Conservation (phyloP, 805 yeast genomes). For the Barnettozyma sucrosica region DNA sequence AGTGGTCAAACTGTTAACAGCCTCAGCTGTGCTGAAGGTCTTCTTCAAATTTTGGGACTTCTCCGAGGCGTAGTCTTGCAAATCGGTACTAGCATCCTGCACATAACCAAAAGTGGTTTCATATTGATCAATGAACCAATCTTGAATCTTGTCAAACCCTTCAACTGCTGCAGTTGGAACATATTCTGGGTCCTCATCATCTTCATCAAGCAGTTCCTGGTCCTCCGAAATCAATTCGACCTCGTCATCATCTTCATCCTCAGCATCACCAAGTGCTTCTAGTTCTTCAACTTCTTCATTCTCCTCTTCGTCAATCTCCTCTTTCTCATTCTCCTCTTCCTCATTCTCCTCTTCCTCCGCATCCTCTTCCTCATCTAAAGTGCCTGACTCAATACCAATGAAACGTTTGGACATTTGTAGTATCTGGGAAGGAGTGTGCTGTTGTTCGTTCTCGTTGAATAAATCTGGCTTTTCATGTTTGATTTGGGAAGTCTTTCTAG, state of each 20-base stretch:
- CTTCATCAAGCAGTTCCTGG: constrained; percentile 12
- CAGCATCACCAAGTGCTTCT: constrained; percentile 9
- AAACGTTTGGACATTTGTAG: constrained; percentile 18
- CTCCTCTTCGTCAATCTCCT: constrained; percentile 10
- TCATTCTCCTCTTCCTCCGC: constrained; percentile 3
- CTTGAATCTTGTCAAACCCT: constrained; percentile 16
- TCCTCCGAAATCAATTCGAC: constrained; percentile 4
- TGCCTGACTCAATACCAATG: constrained; percentile 19
- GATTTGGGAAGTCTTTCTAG: constrained; percentile 16
- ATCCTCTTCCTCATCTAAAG: constrained; percentile 14
- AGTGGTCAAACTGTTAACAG: constrained; percentile 21
- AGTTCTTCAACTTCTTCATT: constrained; percentile 9
- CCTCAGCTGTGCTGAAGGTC: constrained; percentile 24
- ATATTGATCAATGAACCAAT: constrained; percentile 19
- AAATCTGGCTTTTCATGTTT: constrained; percentile 9
- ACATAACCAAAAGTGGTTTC: constrained; percentile 20
- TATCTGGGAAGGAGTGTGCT: constrained; percentile 20
- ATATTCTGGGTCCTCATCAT: constrained; percentile 14
- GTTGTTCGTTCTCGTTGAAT: constrained; percentile 7
- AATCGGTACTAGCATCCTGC: constrained; percentile 13
- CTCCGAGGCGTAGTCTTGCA: constrained; percentile 6
- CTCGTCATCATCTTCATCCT: constrained; percentile 14
- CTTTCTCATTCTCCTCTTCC: constrained; percentile 11
- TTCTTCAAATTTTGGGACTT: constrained; percentile 17
- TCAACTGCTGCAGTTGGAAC: constrained; percentile 8